phyloP scores from a whole-genome alignment of 306 rosid species.

The Pterocarpus santalinus region DNA sequence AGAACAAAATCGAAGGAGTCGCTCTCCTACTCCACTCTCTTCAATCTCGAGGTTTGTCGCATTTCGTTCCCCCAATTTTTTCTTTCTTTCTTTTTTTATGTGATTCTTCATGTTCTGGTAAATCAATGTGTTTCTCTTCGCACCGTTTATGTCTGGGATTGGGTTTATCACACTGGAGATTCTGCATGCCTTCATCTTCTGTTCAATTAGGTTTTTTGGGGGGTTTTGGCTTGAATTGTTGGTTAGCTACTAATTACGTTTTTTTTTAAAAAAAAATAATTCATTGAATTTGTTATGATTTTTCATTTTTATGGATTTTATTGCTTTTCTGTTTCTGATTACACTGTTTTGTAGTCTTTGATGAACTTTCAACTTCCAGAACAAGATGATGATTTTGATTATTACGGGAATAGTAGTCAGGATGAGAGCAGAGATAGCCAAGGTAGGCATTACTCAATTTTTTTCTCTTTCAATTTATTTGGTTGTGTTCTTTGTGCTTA shows the following conservation, averaged over 20 bases:
- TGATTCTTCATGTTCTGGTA: slow-evolving; percentile 16
- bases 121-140: slow-evolving; percentile 4
- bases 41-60: slow-evolving; percentile 79
- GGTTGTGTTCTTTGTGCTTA: not conserved
- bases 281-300: slow-evolving; percentile 29
- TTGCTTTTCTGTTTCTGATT: slow-evolving; percentile 39
- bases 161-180: not conserved
- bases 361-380: slow-evolving; percentile 93
- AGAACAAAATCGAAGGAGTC: slow-evolving; percentile 69
- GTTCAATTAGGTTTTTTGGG: not conserved
- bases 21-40: slow-evolving; percentile 70
- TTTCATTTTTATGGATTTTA: not conserved
- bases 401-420: slow-evolving; percentile 97
- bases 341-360: slow-evolving; percentile 81
- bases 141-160: slow-evolving; percentile 17
- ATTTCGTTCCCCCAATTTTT: not conserved
- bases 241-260: not conserved
- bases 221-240: slow-evolving; percentile 24
- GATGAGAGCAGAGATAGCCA: slow-evolving; percentile 97
- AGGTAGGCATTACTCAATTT: slow-evolving; percentile 59
- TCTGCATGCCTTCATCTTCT: not conserved
- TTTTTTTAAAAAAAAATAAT: not conserved
- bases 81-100: not conserved
- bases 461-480: not conserved
- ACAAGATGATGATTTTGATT: slow-evolving; percentile 88